A percentile compares a stretch with the other conserved stretches of the same genome.
These are phyloP conservation scores for Chaetomiaceae sp. DNA, from an alignment of 2,329 filamentous ascomycete genomes.

Conservation along the genomic window DNA sequence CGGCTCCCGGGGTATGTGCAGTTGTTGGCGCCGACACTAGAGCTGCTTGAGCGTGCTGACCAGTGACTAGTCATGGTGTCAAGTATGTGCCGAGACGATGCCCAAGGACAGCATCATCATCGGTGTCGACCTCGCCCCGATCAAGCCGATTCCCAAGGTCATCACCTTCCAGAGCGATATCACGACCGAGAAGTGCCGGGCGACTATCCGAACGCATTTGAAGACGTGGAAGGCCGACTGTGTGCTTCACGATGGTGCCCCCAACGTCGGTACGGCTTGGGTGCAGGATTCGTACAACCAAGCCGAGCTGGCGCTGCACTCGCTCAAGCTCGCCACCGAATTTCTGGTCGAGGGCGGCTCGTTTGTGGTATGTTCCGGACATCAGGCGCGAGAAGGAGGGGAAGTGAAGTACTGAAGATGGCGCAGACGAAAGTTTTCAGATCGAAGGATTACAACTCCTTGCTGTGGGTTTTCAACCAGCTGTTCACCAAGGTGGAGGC, in stretches of 20 bases:
- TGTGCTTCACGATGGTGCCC: constrained; percentile 92
- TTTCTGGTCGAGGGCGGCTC: constrained; percentile 84
- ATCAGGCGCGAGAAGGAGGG: no score
- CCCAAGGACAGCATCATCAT: constrained; percentile 83
- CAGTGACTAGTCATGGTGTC: constrained; percentile 73
- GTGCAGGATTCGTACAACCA: constrained; percentile 98
- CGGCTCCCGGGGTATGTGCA: constrained; percentile 74
- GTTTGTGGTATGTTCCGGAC: constrained; percentile 53
- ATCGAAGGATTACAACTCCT: constrained; percentile 91
- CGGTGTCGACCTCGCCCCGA: constrained; percentile 88
- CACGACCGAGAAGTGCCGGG: constrained; percentile 90
- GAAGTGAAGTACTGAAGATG: not conserved
- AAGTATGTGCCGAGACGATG: constrained; percentile 95
- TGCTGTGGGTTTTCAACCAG: constrained; percentile 97
- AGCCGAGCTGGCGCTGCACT: constrained; percentile 83
- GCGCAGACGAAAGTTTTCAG: constrained; percentile 80
- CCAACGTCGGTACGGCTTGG: constrained; percentile 97
- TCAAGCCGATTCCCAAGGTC: constrained; percentile 89
- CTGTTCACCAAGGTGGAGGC: constrained; percentile 93
- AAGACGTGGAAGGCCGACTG: constrained; percentile 97
- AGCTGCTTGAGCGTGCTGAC: not conserved
- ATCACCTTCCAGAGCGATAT: constrained; percentile 98
- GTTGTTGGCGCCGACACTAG: not conserved
- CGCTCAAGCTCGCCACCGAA: constrained; percentile 88
- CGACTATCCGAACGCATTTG: constrained; percentile 80